Conservation (phyloP, 129 eudicot genomes). For the Lactuca sativa region DNA sequence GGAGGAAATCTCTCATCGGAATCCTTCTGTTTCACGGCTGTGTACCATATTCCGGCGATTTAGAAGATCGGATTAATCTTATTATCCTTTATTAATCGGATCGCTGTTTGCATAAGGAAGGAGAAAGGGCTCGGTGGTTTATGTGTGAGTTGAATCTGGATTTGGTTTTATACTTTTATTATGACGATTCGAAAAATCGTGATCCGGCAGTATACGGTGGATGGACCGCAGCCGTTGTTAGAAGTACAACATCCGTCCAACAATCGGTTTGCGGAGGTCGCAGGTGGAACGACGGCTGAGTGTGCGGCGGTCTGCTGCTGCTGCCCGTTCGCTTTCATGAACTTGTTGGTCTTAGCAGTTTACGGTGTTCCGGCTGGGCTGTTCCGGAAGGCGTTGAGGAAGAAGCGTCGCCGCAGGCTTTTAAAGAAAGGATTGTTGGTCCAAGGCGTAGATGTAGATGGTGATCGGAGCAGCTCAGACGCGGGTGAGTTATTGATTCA, state of each 20-base stretch:
- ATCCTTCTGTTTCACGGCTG: too few species aligned
- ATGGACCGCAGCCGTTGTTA: conserved; percentile 39
- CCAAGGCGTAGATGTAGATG: conserved; percentile 8
- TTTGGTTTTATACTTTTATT: neutral
- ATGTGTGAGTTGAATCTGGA: conserved; percentile 8
- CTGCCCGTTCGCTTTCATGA: conserved; percentile 50
- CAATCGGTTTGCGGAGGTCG: conserved; percentile 57
- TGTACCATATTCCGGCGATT: conserved; percentile 1
- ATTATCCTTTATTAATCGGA: neutral
- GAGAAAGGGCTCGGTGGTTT: neutral
- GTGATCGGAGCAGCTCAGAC: conserved; percentile 24
- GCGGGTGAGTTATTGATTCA: conserved; percentile 21
- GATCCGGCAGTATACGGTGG: conserved; percentile 22
- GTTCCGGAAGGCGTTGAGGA: conserved; percentile 55
- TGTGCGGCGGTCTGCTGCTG: conserved; percentile 84
- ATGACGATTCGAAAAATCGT: conserved; percentile 39
- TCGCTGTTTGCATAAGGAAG: conserved; percentile 3
- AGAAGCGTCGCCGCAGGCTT: conserved; percentile 46
- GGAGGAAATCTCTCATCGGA: neutral
- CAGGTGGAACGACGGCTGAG: conserved; percentile 77
- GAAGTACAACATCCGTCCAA: conserved; percentile 15
- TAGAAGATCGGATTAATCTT: conserved; percentile 6
- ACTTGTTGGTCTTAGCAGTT: conserved; percentile 47
- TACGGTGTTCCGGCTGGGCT: conserved; percentile 79
- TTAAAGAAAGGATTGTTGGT: conserved; percentile 36